Percentiles rank a stretch among this genome's conserved stretches.
These are phyloP conservation scores for Neoboletus magnificus DNA, from an alignment of 768 basidiomycete genomes.

Conservation along the genomic window DNA sequence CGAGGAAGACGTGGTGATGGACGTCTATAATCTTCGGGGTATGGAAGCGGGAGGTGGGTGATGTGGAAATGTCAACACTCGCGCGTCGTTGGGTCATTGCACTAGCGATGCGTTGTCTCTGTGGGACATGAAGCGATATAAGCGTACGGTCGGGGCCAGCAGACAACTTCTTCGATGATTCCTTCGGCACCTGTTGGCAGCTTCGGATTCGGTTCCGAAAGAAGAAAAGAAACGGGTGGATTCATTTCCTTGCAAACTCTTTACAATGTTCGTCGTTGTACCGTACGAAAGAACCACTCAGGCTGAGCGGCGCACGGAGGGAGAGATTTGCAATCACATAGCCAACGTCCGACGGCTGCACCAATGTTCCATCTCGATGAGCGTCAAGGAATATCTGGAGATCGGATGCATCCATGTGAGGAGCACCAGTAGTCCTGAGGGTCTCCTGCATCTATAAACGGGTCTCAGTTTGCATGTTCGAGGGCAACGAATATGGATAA, in stretches of 20 bases:
- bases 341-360: constrained; percentile 71
- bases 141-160: neutral
- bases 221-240: constrained; percentile 2
- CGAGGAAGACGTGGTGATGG: constrained; percentile 75
- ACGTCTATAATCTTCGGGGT: constrained; percentile 47
- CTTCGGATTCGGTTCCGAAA: constrained; percentile 19
- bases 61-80: neutral
- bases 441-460: constrained; percentile 63
- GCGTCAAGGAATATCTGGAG: constrained; percentile 56
- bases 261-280: constrained; percentile 76
- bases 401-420: constrained; percentile 53
- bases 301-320: constrained; percentile 53
- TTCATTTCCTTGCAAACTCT: constrained; percentile 42
- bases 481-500: constrained; percentile 9
- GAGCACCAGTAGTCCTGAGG: constrained; percentile 49
- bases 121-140: constrained; percentile 1
- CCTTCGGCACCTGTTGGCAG: neutral
- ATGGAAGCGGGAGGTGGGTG: neutral
- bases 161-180: constrained; percentile 15
- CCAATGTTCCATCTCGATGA: constrained; percentile 63
- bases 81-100: constrained; percentile 15
- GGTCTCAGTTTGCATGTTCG: neutral
- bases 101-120: neutral
- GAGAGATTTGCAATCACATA: constrained; percentile 77
- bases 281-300: constrained; percentile 76